Percentiles rank a stretch among this genome's conserved stretches.
phyloP scores from a whole-genome alignment of 2,329 filamentous ascomycete genomes.

The Clarireedia hainanense region DNA sequence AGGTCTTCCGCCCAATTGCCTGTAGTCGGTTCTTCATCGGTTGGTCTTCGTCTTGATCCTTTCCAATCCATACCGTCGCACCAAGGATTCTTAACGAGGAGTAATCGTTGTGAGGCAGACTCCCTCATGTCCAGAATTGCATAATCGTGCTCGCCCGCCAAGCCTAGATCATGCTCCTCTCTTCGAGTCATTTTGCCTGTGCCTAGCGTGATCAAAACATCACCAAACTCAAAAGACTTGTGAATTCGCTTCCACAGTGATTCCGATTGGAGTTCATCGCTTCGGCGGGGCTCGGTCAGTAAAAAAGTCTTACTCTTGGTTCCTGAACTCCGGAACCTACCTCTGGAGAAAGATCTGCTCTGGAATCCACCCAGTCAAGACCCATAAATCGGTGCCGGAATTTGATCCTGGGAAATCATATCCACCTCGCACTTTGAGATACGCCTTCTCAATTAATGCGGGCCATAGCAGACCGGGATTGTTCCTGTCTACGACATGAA shows the following conservation, averaged over 20 bases:
- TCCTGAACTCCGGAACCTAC: conserved; percentile 30
- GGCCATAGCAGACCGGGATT: conserved; percentile 85
- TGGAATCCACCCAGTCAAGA: conserved; percentile 91
- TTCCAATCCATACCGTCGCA: conserved; percentile 72
- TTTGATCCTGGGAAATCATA: conserved; percentile 98
- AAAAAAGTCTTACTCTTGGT: too few relatives aligned
- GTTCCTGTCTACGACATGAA: conserved; percentile 81
- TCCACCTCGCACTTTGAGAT: conserved; percentile 87
- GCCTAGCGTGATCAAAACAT: conserved; percentile 83
- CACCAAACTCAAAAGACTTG: conserved; percentile 64
- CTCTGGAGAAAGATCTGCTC: conserved; percentile 88
- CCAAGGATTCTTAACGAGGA: conserved; percentile 96
- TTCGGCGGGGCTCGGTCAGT: conserved; percentile 24
- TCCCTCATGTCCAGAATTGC: conserved; percentile 76
- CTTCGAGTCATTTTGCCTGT: conserved; percentile 72
- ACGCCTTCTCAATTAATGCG: conserved; percentile 89
- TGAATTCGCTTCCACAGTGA: conserved; percentile 72
- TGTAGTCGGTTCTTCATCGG: conserved; percentile 1
- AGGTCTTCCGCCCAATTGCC: conserved; percentile 20
- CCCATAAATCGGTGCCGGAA: conserved; percentile 89
- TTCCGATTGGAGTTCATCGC: conserved; percentile 70
- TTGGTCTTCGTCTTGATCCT: conserved; percentile 32
- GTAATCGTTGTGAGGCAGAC: conserved; percentile 50
- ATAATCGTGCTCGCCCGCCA: conserved; percentile 90
- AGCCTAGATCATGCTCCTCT: conserved; percentile 72